Base-by-base conservation (phyloP, 2,329 filamentous ascomycete species). In the Aspergillus alliaceus region DNA sequence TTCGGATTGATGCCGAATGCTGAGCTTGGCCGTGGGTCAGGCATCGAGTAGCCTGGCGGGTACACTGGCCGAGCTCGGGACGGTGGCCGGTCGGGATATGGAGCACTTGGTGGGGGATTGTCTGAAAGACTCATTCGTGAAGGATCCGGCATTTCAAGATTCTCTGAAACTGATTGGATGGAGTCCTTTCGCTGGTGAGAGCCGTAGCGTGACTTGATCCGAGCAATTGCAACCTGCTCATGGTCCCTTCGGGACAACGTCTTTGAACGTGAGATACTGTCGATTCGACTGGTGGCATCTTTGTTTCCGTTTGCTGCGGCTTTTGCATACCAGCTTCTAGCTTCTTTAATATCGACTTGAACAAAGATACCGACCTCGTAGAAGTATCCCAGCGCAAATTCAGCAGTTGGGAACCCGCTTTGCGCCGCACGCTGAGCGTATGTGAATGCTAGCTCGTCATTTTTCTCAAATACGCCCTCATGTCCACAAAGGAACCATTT, bases 401-500 rank as follows among this genome's bases (percentile, higher is more conserved):
- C 92, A 49, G 93, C 95, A 0, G 93, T 98, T 0, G 91, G 83
- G 49, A 98, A 82, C 54, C 92, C 92, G 37, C 87, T 85, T 51
- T 86, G 81, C 8, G 95, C 93, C 11, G 95, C 95, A 64, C 93
- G 86, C 66, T 93, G 86, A 1, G 95, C 95, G 70, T 96, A 98
- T 51, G 86, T 89, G 75, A 90, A 99, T 6, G 95, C 93, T 49
- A 98, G 79, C 71, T 93, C 90, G 75, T 99, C 95, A 68, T 97
- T 98, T 82, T 98, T 98, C 59, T 90, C 85, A 70, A 99, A 97
- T 6, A 96, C 83, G 22, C 89, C 89, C 64, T 98, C 93, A 63
- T 95, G 93, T 2, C 95, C 95, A 69, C 96, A 98, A 27, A 99
- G 82, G 71, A 98, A 99, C 95, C 95, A 99, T 75, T 96, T 95